Evolutionary conservation across 2,329 filamentous ascomycete species (phyloP).

Genomic region (Trichophyton rubrum): DNA sequence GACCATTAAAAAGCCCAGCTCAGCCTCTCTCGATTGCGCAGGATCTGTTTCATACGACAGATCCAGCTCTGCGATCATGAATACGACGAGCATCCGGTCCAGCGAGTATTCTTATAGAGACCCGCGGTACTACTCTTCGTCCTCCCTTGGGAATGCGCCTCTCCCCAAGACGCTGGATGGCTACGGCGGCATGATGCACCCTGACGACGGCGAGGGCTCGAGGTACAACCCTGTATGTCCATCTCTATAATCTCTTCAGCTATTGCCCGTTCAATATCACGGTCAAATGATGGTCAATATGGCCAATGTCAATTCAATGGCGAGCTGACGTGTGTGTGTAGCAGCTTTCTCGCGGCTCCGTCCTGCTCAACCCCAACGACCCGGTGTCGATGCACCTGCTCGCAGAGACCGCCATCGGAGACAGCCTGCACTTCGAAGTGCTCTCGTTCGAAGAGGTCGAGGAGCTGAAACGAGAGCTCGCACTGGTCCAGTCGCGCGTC

Average conservation of each 20-base stretch:
- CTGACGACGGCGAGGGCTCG: slow-evolving; percentile 43
- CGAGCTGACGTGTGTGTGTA: not conserved
- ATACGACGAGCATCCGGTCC: slow-evolving; percentile 23
- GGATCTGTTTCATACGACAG: not conserved
- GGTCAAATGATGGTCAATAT: not conserved
- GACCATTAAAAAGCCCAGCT: not conserved
- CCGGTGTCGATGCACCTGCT: slow-evolving; percentile 76
- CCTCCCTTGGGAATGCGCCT: slow-evolving; percentile 22
- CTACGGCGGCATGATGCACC: slow-evolving; percentile 46
- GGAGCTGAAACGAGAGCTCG: slow-evolving; percentile 73
- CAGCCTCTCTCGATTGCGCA: not conserved
- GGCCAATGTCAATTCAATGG: not conserved
- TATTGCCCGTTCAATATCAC: no score
- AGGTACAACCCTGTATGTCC: slow-evolving; percentile 46
- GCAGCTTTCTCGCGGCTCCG: slow-evolving; percentile 40
- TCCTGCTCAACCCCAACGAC: slow-evolving; percentile 37
- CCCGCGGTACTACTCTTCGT: slow-evolving; percentile 26
- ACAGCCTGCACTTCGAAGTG: slow-evolving; percentile 75
- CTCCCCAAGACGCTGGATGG: slow-evolving; percentile 42
- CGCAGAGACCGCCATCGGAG: slow-evolving; percentile 81
- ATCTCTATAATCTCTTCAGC: no score
- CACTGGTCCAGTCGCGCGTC: slow-evolving; percentile 59
- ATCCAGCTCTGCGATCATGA: slow-evolving; percentile 16
- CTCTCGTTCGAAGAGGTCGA: slow-evolving; percentile 88
- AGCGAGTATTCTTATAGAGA: slow-evolving; percentile 33